phyloP scores from a whole-genome alignment of 2,329 filamentous ascomycete genomes.

The Fusarium piperis region DNA sequence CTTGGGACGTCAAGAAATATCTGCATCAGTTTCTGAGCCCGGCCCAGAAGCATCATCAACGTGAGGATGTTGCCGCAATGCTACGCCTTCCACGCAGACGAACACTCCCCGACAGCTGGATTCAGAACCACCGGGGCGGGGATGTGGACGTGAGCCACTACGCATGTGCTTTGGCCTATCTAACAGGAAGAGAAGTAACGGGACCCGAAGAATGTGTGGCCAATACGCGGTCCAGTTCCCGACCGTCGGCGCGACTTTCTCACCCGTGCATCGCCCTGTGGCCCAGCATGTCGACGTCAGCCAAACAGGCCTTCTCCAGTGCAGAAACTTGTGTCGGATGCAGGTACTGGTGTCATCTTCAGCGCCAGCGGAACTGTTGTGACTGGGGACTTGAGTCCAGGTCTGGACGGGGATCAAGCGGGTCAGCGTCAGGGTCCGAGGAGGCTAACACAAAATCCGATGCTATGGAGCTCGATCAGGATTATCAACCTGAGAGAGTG shows the following conservation, averaged over 20 bases:
- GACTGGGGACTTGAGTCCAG: conserved; percentile 29
- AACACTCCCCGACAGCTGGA: conserved; percentile 41
- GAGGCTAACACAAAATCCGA: neutral
- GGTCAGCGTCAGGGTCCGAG: conserved; percentile 3
- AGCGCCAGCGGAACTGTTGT: conserved; percentile 41
- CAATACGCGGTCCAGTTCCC: neutral
- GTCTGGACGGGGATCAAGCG: neutral
- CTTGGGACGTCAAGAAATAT: conserved; percentile 26
- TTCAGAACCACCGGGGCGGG: conserved; percentile 28
- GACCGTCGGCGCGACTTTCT: conserved; percentile 36
- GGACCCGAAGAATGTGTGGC: conserved; percentile 31
- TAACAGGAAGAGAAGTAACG: conserved; percentile 42
- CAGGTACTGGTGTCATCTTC: conserved; percentile 42
- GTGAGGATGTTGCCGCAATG: conserved; percentile 41
- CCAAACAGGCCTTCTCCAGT: conserved; percentile 34
- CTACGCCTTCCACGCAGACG: conserved; percentile 35
- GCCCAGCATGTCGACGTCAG: conserved; percentile 12
- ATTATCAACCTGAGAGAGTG: neutral
- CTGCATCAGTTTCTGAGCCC: conserved; percentile 36
- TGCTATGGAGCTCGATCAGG: conserved; percentile 14
- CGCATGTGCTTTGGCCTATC: conserved; percentile 45
- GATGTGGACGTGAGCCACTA: conserved; percentile 38
- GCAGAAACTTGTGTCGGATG: conserved; percentile 44
- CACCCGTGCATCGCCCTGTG: conserved; percentile 43
- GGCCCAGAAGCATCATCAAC: conserved; percentile 26